Base-by-base conservation (phyloP, 257 asterid species). In the Marsdenia floribunda region DNA sequence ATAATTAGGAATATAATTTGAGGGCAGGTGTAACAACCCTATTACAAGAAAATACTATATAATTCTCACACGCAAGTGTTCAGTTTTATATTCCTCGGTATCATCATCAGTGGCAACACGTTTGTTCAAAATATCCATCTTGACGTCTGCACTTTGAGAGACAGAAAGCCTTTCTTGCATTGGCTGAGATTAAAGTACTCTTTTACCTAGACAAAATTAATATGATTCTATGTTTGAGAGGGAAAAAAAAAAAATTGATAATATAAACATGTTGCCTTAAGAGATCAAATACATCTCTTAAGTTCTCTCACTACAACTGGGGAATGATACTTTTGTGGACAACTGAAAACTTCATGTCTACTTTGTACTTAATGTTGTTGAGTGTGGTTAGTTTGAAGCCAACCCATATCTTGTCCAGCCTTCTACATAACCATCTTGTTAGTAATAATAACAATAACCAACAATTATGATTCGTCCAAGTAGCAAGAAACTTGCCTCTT, bases 81-180 rank as follows among this genome's bases (percentile, higher is more conserved):
- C 29, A 65, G 15, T 66, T 66, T 60, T 60, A 60, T 24, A 60
- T 0, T 60, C 37, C 7, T 8, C 3, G 22, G 4, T 37, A 35
- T 35, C 47, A 66, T 66, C 29, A 66, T 66, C 71, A 66, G 11
- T 38, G 29, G 18, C 69, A 35, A 64, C 69, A 64, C 47, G 47
- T 64, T 64, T 35, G 24, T 64, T 29, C 16, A 14, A 18, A 33
- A 7, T 64, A 37, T 21, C 9, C 71, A 66, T 66, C 71, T 38
- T 66, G 4, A 38, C 33, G 71, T 66, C 33, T 38, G 29, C 52
- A 66, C 52, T 66, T 66, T 66, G 33, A 66, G 71, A 40, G 52
- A 66, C 50, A 66, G 3, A 66, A 19, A 10, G 33, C 18, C 3
- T 66, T 37, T 66, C 2, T 16, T 4, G 59, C n/a, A 66, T 66